Conservation (phyloP, 78 protist genomes). For the Dictyostelium citrinum region DNA sequence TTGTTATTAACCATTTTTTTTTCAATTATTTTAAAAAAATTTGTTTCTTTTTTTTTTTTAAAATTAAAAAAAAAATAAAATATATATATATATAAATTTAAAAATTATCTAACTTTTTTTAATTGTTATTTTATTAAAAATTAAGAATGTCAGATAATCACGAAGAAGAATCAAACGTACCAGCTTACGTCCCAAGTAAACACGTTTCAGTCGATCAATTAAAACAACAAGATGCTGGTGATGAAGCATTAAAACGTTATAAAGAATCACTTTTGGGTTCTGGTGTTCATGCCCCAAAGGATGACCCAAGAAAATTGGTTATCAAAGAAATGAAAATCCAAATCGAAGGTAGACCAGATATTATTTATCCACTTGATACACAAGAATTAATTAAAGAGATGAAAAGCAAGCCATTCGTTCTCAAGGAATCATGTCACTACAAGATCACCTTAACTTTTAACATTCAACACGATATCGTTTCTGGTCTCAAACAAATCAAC, state of each 20-base stretch:
- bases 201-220: conserved; percentile 66
- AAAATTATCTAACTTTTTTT: not conserved
- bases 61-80: too few relatives aligned
- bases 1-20: too few relatives aligned
- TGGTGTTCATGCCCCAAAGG: conserved; percentile 45
- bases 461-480: conserved; percentile 88
- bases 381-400: conserved; percentile 33
- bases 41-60: too few relatives aligned
- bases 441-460: conserved; percentile 78
- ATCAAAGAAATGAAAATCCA: conserved; percentile 72
- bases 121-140: not conserved
- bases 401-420: conserved; percentile 71
- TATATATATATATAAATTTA: too few relatives aligned
- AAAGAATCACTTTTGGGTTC: conserved; percentile 69
- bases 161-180: conserved; percentile 51
- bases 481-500: conserved; percentile 87
- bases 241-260: conserved; percentile 86
- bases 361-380: conserved; percentile 48
- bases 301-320: conserved; percentile 81
- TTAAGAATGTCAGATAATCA: conserved; percentile 49
- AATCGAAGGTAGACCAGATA: conserved; percentile 75
- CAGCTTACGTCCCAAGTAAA: conserved; percentile 60
- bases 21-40: too few relatives aligned
- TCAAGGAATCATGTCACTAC: conserved; percentile 85
- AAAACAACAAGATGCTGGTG: conserved; percentile 78